Conservation (phyloP, 352 stramenopile species). For the Pythium volutum region DNA sequence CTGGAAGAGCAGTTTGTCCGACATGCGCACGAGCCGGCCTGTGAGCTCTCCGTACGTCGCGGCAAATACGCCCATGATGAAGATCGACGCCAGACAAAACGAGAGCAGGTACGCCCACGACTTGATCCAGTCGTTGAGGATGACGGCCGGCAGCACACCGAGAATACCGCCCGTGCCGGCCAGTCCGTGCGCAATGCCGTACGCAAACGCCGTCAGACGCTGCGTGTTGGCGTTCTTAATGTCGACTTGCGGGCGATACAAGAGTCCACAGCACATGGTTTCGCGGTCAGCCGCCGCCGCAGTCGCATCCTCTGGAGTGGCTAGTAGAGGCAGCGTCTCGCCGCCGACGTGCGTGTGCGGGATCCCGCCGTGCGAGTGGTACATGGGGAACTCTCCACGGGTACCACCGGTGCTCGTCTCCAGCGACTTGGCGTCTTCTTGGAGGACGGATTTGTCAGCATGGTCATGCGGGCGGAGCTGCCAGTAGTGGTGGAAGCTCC, state of each 20-base stretch:
- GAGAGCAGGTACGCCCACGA: slow-evolving; percentile 59
- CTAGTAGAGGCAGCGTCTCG: slow-evolving; percentile 10
- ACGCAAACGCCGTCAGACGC: slow-evolving; percentile 41
- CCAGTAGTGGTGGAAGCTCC: slow-evolving; percentile 38
- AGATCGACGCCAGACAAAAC: slow-evolving; percentile 68
- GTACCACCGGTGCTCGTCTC: too few species aligned
- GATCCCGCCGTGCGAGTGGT: slow-evolving; percentile 10
- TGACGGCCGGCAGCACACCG: slow-evolving; percentile 68
- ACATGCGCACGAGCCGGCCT: slow-evolving; percentile 24
- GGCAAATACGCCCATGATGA: slow-evolving; percentile 80
- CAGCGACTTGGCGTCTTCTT: neutral
- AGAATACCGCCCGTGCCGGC: slow-evolving; percentile 47
- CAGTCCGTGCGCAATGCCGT: slow-evolving; percentile 73
- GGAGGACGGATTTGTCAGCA: slow-evolving; percentile 25
- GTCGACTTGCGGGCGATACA: slow-evolving; percentile 28
- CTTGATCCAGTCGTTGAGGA: slow-evolving; percentile 46
- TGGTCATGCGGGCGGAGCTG: slow-evolving; percentile 32
- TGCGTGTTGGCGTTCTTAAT: slow-evolving; percentile 39
- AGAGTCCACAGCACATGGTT: slow-evolving; percentile 32
- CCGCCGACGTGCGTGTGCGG: slow-evolving; percentile 7
- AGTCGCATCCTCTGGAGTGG: slow-evolving; percentile 31
- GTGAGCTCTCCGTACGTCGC: slow-evolving; percentile 50
- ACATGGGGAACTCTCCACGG: too few species aligned
- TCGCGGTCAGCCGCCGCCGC: slow-evolving; percentile 24
- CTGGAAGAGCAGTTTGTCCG: slow-evolving; percentile 31